These are phyloP conservation scores for Aspergillus hortae DNA, from an alignment of 2,329 filamentous ascomycete species.

Conservation along the genomic window DNA sequence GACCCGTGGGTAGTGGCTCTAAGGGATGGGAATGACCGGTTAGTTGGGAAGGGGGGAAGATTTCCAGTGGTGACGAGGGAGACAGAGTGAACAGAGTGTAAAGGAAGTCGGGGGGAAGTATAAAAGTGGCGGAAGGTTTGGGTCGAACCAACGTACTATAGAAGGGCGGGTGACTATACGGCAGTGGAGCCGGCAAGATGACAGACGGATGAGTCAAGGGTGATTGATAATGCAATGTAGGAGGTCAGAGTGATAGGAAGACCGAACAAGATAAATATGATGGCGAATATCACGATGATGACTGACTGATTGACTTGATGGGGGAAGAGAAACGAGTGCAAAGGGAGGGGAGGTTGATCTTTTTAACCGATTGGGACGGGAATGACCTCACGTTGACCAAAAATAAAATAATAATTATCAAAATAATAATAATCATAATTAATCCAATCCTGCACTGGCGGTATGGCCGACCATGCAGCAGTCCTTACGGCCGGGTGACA, in stretches of 20 bases:
- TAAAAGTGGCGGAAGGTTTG: neutral
- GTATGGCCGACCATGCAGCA: neutral
- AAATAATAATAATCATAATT: too few species aligned
- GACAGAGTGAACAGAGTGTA: neutral
- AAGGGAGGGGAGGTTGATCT: neutral
- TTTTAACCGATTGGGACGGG: neutral
- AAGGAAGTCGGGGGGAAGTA: neutral
- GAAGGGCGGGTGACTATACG: neutral
- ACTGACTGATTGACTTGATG: neutral
- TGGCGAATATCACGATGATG: neutral
- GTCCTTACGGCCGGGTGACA: neutral
- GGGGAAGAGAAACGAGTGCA: neutral
- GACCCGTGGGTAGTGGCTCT: slow-evolving; percentile 3
- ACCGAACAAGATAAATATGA: neutral
- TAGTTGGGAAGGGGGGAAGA: neutral
- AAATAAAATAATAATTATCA: neutral
- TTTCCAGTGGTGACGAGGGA: slow-evolving; percentile 4
- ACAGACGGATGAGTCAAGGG: neutral
- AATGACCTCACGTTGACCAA: neutral
- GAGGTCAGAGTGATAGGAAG: neutral
- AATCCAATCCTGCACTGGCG: neutral
- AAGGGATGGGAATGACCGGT: slow-evolving; percentile 5
- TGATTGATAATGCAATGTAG: neutral
- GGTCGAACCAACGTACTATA: slow-evolving; percentile 6
- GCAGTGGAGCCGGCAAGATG: neutral